Conservation (phyloP, 2,329 filamentous ascomycete genomes). For the Zarea fungicola region DNA sequence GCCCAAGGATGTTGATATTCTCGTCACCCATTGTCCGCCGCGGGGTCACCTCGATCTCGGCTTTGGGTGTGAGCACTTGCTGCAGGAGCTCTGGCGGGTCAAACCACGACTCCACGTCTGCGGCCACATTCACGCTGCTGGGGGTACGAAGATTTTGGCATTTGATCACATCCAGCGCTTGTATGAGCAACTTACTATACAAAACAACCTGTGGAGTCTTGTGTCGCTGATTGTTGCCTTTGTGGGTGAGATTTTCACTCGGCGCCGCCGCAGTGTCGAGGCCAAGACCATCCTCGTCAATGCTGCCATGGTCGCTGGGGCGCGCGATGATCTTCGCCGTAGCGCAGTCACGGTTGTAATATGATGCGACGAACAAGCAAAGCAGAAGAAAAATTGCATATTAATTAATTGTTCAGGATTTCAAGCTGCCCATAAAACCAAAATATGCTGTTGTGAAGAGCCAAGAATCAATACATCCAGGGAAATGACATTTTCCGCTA, state of each 20-base stretch:
- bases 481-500: too few species aligned
- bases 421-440: too few species aligned
- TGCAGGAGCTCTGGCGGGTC: slow-evolving; percentile 46
- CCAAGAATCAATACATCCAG: too few species aligned
- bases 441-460: too few species aligned
- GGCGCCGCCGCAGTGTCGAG: neutral
- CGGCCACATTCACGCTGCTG: slow-evolving; percentile 61
- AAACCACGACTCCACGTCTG: slow-evolving; percentile 57
- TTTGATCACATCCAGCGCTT: slow-evolving; percentile 26
- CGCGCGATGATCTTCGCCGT: too few species aligned
- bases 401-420: too few species aligned
- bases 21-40: slow-evolving; percentile 36
- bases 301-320: neutral
- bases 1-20: slow-evolving; percentile 27
- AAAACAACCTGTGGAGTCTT: neutral
- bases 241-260: neutral
- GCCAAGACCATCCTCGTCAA: neutral
- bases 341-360: too few species aligned
- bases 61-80: slow-evolving; percentile 27
- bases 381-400: too few species aligned
- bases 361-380: too few species aligned
- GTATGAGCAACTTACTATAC: slow-evolving; percentile 11
- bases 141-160: slow-evolving; percentile 25
- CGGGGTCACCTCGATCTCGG: slow-evolving; percentile 31
- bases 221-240: neutral